A percentile compares a stretch with the other conserved stretches of the same genome.
Conservation (phyloP, 495 filamentous ascomycete genomes). For the Parachaetomium inaequale region DNA sequence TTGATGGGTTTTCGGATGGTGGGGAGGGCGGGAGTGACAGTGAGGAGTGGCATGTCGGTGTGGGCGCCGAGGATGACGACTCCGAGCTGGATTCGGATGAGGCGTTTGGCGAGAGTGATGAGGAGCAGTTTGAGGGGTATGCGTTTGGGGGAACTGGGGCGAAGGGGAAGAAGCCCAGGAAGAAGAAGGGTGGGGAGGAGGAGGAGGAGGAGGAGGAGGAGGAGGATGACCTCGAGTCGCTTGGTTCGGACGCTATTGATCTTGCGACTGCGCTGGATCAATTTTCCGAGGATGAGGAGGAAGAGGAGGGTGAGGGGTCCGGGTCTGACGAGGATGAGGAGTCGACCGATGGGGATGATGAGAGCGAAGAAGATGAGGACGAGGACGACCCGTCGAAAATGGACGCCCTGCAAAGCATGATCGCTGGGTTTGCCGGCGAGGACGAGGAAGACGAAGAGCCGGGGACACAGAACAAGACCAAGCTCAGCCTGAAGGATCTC, state of each 20-base stretch:
- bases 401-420: conserved; percentile 63
- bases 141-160: conserved; percentile 66
- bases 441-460: conserved; percentile 30
- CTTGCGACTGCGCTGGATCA: conserved; percentile 77
- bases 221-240: conserved; percentile 49
- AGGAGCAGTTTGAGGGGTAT: conserved; percentile 75
- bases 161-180: conserved; percentile 33
- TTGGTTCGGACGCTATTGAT: conserved; percentile 85
- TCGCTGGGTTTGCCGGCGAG: conserved; percentile 59
- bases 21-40: conserved; percentile 70
- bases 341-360: conserved; percentile 46
- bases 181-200: conserved; percentile 38
- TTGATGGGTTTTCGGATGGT: conserved; percentile 37
- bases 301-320: conserved; percentile 35
- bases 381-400: conserved; percentile 58
- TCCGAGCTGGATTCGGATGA: conserved; percentile 89
- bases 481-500: conserved; percentile 78
- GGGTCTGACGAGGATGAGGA: conserved; percentile 40
- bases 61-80: conserved; percentile 71
- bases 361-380: conserved; percentile 50
- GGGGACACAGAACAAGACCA: conserved; percentile 51
- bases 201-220: conserved; percentile 58
- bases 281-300: conserved; percentile 49
- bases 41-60: conserved; percentile 78
- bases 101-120: conserved; percentile 84